Evolutionary conservation across 1,284 basidiomycete genomes (phyloP).

Genomic region (Coniferiporia sulphurascens): DNA sequence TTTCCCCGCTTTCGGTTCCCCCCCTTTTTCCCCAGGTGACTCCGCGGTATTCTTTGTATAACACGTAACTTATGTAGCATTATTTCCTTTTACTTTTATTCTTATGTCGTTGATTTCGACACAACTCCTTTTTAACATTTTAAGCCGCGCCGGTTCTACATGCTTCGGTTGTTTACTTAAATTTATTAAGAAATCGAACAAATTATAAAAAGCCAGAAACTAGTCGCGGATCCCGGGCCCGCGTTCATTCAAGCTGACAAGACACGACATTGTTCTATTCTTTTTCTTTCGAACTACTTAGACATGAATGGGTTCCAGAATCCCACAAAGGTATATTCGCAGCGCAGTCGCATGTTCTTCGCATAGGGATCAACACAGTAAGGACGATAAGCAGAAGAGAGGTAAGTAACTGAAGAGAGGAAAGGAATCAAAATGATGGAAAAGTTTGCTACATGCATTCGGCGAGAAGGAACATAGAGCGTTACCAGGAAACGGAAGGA

Average conservation of each 20-base stretch:
- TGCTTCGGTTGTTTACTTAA: not conserved
- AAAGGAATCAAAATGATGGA: not conserved
- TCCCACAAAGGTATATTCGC: not conserved
- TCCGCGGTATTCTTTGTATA: conserved; percentile 1
- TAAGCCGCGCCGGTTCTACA: not conserved
- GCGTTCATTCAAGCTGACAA: too few species aligned
- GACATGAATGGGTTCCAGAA: not conserved
- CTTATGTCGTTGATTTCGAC: not conserved
- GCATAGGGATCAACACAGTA: not conserved
- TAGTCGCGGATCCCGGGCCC: too few species aligned
- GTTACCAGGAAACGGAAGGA: not conserved
- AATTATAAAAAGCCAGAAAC: too few species aligned
- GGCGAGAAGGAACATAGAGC: not conserved
- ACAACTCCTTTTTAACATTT: not conserved
- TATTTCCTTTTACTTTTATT: not conserved
- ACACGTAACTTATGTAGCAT: conserved; percentile 17
- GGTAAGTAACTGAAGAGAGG: not conserved
- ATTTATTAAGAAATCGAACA: too few species aligned
- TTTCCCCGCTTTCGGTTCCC: not conserved
- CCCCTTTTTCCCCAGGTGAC: not conserved
- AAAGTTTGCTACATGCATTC: conserved; percentile 1
- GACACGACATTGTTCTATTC: too few species aligned
- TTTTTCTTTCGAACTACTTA: not conserved
- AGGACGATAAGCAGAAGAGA: not conserved
- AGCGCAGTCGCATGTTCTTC: not conserved